Base-by-base conservation (phyloP, 495 filamentous ascomycete genomes). In the Xylaria curta region DNA sequence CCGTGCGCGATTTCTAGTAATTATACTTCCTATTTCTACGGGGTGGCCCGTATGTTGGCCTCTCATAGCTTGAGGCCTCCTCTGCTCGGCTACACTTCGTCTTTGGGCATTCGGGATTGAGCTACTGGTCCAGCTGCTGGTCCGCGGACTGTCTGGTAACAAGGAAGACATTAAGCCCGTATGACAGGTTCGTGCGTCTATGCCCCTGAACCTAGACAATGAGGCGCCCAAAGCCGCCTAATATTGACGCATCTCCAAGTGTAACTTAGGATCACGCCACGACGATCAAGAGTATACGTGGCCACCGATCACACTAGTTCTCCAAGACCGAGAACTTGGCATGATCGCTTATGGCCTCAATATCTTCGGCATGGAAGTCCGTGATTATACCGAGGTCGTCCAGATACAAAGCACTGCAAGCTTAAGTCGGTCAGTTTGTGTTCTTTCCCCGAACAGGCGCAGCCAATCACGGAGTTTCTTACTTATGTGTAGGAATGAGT, bases 61-160 rank as follows among this genome's bases (percentile, higher is more conserved):
- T 67, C 33, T 36, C 21, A 42, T 28, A 26, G 17, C 9, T 56
- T 49, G 65, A 67, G 65, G 65, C 65, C 65, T 67, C 49, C 65
- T 15, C 65, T 53, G 58, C n/a, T 21, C 2, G 6, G 31, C 33
- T 38, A 33, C 0, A 5, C 3, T 40, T 53, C 10, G 17, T 38
- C 31, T 12, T 21, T 26, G 3, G 33, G 1, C 5, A 8, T 47
- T 49, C 42, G n/a, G 10, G 10, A 15, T 24, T 28, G 13, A 19
- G n/a, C 60, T 13, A 10, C n/a, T 42, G 19, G 28, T 42, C 2
- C 38, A 19, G n/a, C 60, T 13, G 38, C n/a, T 42, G 19, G 28
- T 42, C 2, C 38, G n/a, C 19, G 36, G 8, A 2, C 38, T 62
- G 8, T 7, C 5, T 9, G 4, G 5, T 21, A 38, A 4, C 33